Conservation (phyloP, 73 alveolate species). For the Paramecium sonneborni region DNA sequence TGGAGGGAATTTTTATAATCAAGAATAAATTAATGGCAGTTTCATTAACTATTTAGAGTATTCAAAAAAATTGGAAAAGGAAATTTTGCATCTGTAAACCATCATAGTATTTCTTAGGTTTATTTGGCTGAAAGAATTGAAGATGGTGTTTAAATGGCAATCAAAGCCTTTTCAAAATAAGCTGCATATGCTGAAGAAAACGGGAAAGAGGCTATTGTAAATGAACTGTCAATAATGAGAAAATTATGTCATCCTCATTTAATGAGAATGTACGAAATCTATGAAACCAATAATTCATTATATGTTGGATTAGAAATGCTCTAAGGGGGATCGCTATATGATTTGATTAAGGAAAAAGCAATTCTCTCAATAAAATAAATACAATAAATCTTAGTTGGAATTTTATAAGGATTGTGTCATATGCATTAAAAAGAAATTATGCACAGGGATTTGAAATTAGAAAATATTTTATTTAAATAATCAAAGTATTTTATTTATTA, state of each 20-base stretch:
- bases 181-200: slow-evolving; percentile 67
- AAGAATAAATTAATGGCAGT: slow-evolving; percentile 51
- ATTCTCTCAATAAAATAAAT: not conserved
- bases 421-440: slow-evolving; percentile 44
- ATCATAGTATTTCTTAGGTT: not conserved
- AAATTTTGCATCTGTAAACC: slow-evolving; percentile 33
- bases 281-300: slow-evolving; percentile 31
- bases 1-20: slow-evolving; percentile 8
- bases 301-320: slow-evolving; percentile 34
- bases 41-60: slow-evolving; percentile 27
- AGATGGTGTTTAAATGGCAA: slow-evolving; percentile 59
- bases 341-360: not conserved
- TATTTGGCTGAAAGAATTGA: slow-evolving; percentile 64
- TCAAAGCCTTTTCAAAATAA: slow-evolving; percentile 65
- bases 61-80: slow-evolving; percentile 48
- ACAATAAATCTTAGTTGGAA: slow-evolving; percentile 27
- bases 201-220: slow-evolving; percentile 57
- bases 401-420: not conserved
- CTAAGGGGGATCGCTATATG: slow-evolving; percentile 43
- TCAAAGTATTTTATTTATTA: slow-evolving; percentile 13
- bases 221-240: slow-evolving; percentile 43
- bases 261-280: slow-evolving; percentile 42
- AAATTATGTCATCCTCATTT: not conserved
- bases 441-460: slow-evolving; percentile 46
- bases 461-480: slow-evolving; percentile 39